Evolutionary conservation across 352 stramenopile genomes (phyloP).

Genomic region (Globisporangium takayamanum): DNA sequence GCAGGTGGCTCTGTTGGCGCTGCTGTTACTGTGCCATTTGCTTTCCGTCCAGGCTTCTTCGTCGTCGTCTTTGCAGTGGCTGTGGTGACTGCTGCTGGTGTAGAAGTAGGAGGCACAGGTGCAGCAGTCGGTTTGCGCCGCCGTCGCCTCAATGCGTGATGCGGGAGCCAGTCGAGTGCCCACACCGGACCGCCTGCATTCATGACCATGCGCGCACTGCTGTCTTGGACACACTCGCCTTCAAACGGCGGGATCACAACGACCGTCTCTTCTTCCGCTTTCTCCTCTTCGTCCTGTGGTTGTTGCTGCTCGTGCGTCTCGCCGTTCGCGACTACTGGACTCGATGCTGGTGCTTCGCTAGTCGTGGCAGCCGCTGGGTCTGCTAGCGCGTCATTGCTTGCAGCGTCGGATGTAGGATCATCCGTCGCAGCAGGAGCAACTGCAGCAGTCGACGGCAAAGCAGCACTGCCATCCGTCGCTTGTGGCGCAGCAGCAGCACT

Average conservation of each 20-base stretch:
- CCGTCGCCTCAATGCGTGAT: constrained; percentile 1
- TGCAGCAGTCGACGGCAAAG: background rate
- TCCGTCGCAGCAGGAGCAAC: background rate
- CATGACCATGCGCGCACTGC: constrained; percentile 32
- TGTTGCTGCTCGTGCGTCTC: background rate
- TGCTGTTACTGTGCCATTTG: background rate
- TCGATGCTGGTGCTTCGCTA: too few species aligned
- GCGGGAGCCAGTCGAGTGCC: constrained; percentile 75
- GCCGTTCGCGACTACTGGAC: background rate
- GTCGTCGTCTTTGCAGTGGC: background rate
- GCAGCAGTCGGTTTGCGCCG: background rate
- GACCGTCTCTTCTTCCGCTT: background rate
- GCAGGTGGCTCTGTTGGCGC: too few species aligned
- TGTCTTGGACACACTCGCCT: constrained; percentile 22
- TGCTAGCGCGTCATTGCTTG: background rate
- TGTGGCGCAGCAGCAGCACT: background rate
- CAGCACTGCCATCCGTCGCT: background rate
- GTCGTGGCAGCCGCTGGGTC: background rate
- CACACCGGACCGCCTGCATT: constrained; percentile 73
- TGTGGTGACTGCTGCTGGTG: too few species aligned
- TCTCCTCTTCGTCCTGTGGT: background rate
- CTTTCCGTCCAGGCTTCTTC: background rate
- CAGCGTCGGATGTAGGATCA: background rate
- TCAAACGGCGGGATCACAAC: constrained; percentile 43
- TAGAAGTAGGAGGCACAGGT: too few species aligned